Conservation (phyloP, 78 protist species). For the Paratrimastix pyriformis region DNA sequence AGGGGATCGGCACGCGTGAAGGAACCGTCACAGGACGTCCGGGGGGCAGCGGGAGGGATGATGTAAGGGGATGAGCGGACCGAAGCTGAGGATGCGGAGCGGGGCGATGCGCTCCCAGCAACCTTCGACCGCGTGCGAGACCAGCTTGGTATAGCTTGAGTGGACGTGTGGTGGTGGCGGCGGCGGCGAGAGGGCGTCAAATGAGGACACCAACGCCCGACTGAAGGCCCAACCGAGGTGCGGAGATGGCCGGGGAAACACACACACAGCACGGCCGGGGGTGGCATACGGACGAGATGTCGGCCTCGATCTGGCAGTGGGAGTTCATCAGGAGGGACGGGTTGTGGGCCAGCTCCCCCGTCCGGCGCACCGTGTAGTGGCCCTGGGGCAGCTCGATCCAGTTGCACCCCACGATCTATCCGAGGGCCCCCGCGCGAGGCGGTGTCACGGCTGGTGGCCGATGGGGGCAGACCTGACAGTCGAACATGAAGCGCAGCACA, state of each 20-base stretch:
- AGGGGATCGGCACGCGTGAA: background rate
- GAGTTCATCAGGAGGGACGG: too few relatives aligned
- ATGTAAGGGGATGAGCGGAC: background rate
- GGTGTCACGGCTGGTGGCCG: too few relatives aligned
- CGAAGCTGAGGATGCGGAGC: conserved; percentile 83
- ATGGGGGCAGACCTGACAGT: too few relatives aligned
- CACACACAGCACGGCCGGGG: too few relatives aligned
- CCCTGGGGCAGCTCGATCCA: conserved; percentile 76
- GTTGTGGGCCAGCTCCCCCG: too few relatives aligned
- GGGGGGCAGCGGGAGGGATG: background rate
- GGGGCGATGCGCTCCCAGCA: conserved; percentile 85
- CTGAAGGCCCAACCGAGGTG: too few relatives aligned
- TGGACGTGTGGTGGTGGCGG: too few relatives aligned
- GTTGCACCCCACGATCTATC: conserved; percentile 39
- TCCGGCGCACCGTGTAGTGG: conserved; percentile 42
- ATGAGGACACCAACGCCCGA: too few relatives aligned
- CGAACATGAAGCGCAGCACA: conserved; percentile 89
- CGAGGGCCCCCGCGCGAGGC: too few relatives aligned
- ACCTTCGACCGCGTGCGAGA: conserved; percentile 46
- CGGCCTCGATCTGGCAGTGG: conserved; percentile 57
- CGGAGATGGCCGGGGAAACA: too few relatives aligned
- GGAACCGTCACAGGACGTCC: background rate
- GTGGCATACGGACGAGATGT: conserved; percentile 24
- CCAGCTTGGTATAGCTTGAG: conserved; percentile 3
- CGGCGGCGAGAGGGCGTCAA: too few relatives aligned